phyloP scores from a whole-genome alignment of 1,284 basidiomycete species.

The Pseudomicrostroma phylloplanum region DNA sequence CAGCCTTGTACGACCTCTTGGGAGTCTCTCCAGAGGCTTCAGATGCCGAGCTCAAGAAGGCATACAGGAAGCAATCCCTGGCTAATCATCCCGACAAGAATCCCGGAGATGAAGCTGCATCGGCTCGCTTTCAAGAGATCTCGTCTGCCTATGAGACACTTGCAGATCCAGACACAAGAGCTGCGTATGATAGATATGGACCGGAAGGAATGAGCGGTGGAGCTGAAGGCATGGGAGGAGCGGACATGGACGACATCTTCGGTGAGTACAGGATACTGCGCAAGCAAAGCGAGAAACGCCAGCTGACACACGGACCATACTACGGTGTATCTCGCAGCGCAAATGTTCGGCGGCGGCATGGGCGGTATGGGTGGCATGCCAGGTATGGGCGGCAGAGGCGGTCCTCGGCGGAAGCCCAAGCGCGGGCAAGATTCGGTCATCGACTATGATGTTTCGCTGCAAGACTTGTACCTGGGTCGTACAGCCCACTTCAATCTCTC shows the following conservation, averaged over 20 bases:
- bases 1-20: conserved; percentile 73
- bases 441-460: conserved; percentile 76
- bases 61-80: conserved; percentile 55
- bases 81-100: conserved; percentile 46
- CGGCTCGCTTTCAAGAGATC: conserved; percentile 44
- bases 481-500: conserved; percentile 82
- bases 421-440: conserved; percentile 54
- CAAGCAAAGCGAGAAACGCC: not conserved
- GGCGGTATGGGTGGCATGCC: conserved; percentile 26
- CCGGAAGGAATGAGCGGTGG: conserved; percentile 25
- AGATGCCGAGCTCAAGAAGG: conserved; percentile 74
- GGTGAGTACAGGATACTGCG: conserved; percentile 14
- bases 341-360: conserved; percentile 31
- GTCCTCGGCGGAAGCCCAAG: conserved; percentile 50
- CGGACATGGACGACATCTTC: conserved; percentile 43
- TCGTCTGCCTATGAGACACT: conserved; percentile 45
- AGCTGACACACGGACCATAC: not conserved
- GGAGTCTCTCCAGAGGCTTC: conserved; percentile 64
- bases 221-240: conserved; percentile 22
- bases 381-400: conserved; percentile 27
- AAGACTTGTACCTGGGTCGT: conserved; percentile 89
- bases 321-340: conserved; percentile 1
- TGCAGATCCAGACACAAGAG: conserved; percentile 34
- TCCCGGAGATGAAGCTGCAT: conserved; percentile 37
- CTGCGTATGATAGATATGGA: conserved; percentile 44